Evolutionary conservation across 495 filamentous ascomycete genomes (phyloP), one percentile per base, ranked within the genome.

Genomic region (Aspergillus taichungensis): DNA sequence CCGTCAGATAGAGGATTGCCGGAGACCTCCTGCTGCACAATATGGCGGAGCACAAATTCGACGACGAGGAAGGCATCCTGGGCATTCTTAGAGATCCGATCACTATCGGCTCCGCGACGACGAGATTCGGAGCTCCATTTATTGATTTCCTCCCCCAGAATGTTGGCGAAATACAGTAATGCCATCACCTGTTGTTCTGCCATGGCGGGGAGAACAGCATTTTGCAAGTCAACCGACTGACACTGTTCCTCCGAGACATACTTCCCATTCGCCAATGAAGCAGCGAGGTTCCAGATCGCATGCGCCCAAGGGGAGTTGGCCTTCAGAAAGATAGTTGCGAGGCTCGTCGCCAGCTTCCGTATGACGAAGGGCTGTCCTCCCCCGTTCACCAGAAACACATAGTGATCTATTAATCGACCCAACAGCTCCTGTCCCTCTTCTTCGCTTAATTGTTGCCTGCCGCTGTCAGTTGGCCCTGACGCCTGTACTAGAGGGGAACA

Each of bases 331-430:
- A 85, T 87, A 5, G 84, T 80, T 32, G 85, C 83, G 7, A 96
- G 62, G 33, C 87, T 85, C 14, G 84, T 80, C 52, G 88, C 90
- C 14, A 96, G 72, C 65, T 98, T 98, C 58, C 78, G 79, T 31
- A 83, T 64, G 6, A 94, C 88, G 40, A 92, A 68, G 28, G 74
- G 53, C 8, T 74, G 73, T 14, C 84, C 78, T 0, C 73, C 75
- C 31, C 74, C 69, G 34, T 68, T 71, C 1, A 85, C 71, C 13
- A 80, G 70, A 12, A 68, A 60, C 8, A 88, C 70, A 42, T 82
- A 72, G 73, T 86, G 85, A 34, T 73, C 65, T 33, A 92, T 72
- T 12, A 94, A 75, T 40, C 75, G 82, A 13, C 77, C 67, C n/a
- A 92, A 72, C 2, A 94, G 71, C 43, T 77, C 71, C 41, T 72